These are phyloP conservation scores for Boletus pseudopeckii DNA, from an alignment of 768 basidiomycete genomes.

Conservation along the genomic window DNA sequence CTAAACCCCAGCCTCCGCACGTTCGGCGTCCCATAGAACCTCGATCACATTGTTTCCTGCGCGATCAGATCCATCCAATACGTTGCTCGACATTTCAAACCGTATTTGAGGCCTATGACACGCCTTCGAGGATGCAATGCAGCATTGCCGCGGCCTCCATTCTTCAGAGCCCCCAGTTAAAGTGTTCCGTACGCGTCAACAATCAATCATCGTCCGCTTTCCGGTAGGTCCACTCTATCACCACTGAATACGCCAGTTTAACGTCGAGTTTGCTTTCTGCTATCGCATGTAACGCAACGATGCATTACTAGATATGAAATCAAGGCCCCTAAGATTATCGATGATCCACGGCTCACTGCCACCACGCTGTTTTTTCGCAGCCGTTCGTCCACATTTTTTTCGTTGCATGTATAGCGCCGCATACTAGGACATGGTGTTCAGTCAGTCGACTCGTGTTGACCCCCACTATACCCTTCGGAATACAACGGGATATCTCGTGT, in stretches of 20 bases:
- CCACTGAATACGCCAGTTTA: slow-evolving; percentile 13
- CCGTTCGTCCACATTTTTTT: slow-evolving; percentile 13
- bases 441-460: slow-evolving; percentile 3
- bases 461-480: slow-evolving; percentile 1
- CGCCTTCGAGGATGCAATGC: slow-evolving; percentile 10
- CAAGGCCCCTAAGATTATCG: slow-evolving; percentile 25
- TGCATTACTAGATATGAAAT: slow-evolving; percentile 30
- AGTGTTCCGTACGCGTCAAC: not conserved
- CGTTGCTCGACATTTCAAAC: not conserved
- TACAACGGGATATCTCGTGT: slow-evolving; percentile 4
- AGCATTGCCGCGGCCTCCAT: slow-evolving; percentile 9
- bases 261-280: slow-evolving; percentile 11
- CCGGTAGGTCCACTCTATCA: slow-evolving; percentile 19
- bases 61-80: slow-evolving; percentile 19
- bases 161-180: slow-evolving; percentile 7
- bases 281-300: slow-evolving; percentile 14
- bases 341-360: slow-evolving; percentile 6
- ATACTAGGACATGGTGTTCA: not conserved
- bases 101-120: slow-evolving; percentile 9
- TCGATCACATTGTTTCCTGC: slow-evolving; percentile 1
- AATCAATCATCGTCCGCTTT: not conserved
- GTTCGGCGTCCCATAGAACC: not conserved
- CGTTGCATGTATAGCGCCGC: slow-evolving; percentile 3
- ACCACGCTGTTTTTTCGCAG: slow-evolving; percentile 3
- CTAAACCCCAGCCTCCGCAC: slow-evolving; percentile 6